A percentile compares a stretch with the other conserved stretches of the same genome.
phyloP scores from a whole-genome alignment of 73 alveolate genomes.

The Effrenium voratum region DNA sequence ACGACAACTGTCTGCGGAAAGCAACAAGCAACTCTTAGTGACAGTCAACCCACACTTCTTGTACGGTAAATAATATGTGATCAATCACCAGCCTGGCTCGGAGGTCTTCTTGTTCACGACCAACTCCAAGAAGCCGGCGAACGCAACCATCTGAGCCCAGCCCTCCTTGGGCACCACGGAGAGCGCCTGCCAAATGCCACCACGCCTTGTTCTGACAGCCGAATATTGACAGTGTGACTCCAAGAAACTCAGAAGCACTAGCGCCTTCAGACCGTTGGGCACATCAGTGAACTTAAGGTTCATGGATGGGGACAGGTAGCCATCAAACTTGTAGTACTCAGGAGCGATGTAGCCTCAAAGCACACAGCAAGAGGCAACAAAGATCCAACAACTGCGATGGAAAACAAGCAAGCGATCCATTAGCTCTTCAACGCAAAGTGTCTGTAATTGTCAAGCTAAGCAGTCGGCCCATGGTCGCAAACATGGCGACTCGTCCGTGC shows the following conservation, averaged over 20 bases:
- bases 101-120: slow-evolving; percentile 79
- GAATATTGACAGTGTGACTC: not conserved
- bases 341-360: slow-evolving; percentile 45
- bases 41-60: too few species aligned
- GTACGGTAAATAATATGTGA: not conserved
- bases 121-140: slow-evolving; percentile 70
- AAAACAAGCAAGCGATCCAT: too few species aligned
- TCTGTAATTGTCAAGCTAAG: not conserved
- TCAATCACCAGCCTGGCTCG: slow-evolving; percentile 84
- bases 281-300: slow-evolving; percentile 55
- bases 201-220: not conserved
- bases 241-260: not conserved
- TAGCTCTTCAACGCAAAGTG: not conserved
- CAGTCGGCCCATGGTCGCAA: slow-evolving; percentile 39
- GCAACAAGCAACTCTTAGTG: too few species aligned
- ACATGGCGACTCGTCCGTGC: slow-evolving; percentile 79
- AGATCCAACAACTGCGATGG: too few species aligned
- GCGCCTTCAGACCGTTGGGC: slow-evolving; percentile 76
- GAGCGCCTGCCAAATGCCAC: slow-evolving; percentile 52
- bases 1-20: not conserved
- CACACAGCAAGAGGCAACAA: not conserved
- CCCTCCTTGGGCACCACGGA: slow-evolving; percentile 88
- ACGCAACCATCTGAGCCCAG: slow-evolving; percentile 86
- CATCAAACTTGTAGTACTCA: slow-evolving; percentile 73
- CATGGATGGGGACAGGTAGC: slow-evolving; percentile 65